Conservation (phyloP, 164 flowering plant genomes). For the Liriodendron chinense region DNA sequence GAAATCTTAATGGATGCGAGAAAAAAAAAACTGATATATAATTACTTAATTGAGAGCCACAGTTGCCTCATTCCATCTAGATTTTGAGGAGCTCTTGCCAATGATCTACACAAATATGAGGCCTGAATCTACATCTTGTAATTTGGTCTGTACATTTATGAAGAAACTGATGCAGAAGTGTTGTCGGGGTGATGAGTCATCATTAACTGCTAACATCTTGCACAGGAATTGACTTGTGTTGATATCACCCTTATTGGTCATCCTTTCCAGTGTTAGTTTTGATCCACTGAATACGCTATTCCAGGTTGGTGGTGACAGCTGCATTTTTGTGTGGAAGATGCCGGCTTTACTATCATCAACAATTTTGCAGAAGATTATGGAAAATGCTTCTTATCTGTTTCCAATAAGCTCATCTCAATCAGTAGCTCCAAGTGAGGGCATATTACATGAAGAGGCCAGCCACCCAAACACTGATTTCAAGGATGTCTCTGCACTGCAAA, state of each 20-base stretch:
- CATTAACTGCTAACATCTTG: background rate
- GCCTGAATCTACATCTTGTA: background rate
- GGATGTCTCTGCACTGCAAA: slow-evolving; percentile 8
- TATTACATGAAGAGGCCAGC: slow-evolving; percentile 22
- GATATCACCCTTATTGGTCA: background rate
- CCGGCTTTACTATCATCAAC: slow-evolving; percentile 44
- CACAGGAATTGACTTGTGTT: background rate
- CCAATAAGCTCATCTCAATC: slow-evolving; percentile 27
- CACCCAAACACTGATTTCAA: slow-evolving; percentile 10
- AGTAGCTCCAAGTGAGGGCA: slow-evolving; percentile 19
- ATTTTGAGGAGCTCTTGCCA: background rate
- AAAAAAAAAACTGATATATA: no score
- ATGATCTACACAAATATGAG: background rate
- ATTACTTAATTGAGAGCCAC: background rate
- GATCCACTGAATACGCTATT: slow-evolving; percentile 1
- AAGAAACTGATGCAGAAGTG: background rate
- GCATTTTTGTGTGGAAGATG: slow-evolving; percentile 73
- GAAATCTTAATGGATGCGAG: no score
- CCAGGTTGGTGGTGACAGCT: slow-evolving; percentile 73
- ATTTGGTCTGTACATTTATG: background rate
- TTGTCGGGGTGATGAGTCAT: background rate
- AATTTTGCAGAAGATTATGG: slow-evolving; percentile 48
- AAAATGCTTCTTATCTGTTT: slow-evolving; percentile 28
- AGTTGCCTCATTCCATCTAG: background rate
- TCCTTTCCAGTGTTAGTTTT: background rate